Evolutionary conservation across 2,329 filamentous ascomycete genomes (phyloP).

Genomic region (Penicillium rolfsii): DNA sequence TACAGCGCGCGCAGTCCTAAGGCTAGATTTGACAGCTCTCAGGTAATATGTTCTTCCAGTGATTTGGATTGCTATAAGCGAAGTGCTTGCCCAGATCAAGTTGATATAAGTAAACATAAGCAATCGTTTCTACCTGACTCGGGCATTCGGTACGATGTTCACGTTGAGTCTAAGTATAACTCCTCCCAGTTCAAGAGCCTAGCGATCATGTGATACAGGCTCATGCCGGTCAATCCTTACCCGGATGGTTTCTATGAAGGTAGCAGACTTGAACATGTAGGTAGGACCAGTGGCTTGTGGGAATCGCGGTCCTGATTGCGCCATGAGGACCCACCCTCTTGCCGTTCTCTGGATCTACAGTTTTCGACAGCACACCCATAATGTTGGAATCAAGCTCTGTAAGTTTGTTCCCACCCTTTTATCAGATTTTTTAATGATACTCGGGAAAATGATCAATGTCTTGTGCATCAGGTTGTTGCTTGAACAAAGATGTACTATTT

Average conservation of each 20-base stretch:
- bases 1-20: no score
- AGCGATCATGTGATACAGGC: background rate
- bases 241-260: background rate
- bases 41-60: background rate
- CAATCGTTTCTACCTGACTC: background rate
- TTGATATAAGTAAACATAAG: background rate
- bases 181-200: background rate
- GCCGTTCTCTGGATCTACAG: background rate
- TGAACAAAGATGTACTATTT: no score
- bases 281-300: background rate
- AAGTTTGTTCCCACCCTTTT: no score
- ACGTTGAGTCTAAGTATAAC: background rate
- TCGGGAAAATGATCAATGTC: no score
- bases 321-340: background rate
- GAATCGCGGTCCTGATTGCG: background rate
- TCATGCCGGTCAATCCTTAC: background rate
- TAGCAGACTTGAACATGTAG: background rate
- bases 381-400: background rate
- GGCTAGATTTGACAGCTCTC: background rate
- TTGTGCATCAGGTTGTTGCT: no score
- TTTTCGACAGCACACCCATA: background rate
- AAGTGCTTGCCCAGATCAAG: background rate
- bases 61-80: no score
- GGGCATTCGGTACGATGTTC: background rate
- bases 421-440: no score